Percentiles rank a stretch among this genome's conserved stretches.
Conservation (phyloP, 148 eudicot species). For the Rhododendron kiyosumense region DNA sequence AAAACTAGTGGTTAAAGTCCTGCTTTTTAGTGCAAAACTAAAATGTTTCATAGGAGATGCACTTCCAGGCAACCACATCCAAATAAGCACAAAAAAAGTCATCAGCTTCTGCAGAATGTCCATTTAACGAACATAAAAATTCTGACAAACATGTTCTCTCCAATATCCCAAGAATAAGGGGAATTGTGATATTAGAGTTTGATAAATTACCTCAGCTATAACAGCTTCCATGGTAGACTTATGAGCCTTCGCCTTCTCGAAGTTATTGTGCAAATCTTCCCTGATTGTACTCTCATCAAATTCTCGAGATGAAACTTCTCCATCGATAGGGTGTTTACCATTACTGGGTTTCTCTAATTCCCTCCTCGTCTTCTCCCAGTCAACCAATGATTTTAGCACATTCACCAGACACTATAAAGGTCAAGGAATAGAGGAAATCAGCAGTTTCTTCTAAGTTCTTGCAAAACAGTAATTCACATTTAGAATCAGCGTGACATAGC, state of each 20-base stretch:
- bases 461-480: neutral
- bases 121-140: neutral
- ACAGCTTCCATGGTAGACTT: conserved; percentile 91
- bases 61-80: neutral
- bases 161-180: neutral
- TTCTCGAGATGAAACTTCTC: conserved; percentile 43
- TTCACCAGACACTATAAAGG: conserved; percentile 78
- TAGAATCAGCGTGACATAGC: neutral
- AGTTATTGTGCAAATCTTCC: conserved; percentile 57
- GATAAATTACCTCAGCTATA: conserved; percentile 60
- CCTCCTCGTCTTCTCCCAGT: conserved; percentile 79
- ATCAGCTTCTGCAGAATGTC: neutral
- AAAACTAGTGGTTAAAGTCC: neutral
- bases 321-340: conserved; percentile 33
- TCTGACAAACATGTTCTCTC: neutral
- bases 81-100: conserved; percentile 3
- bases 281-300: conserved; percentile 33
- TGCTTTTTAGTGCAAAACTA: neutral
- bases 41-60: neutral
- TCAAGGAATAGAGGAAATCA: conserved; percentile 17
- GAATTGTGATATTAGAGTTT: neutral
- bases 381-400: conserved; percentile 83
- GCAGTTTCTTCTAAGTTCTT: neutral
- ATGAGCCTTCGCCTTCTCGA: conserved; percentile 97
- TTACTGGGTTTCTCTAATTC: conserved; percentile 44